Percentiles rank a stretch among this genome's conserved stretches.
Conservation (phyloP, 2,329 filamentous ascomycete genomes). For the Venturia asperata region DNA sequence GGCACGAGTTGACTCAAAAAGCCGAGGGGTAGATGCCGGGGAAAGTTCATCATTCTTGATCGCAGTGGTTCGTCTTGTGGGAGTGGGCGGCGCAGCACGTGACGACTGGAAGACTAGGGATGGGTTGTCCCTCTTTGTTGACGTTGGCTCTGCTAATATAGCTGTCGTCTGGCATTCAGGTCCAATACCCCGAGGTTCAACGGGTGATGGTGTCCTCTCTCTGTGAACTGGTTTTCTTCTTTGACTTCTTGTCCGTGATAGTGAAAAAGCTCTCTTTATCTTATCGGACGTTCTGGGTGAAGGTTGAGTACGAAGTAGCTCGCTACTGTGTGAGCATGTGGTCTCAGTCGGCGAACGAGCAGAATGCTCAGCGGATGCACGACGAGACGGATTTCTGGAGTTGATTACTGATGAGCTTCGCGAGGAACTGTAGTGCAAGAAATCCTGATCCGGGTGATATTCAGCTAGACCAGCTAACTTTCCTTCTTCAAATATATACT, state of each 20-base stretch:
- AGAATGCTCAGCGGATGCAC: conserved; percentile 1
- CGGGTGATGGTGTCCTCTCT: neutral
- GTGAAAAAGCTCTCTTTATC: conserved; percentile 14
- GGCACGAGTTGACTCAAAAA: neutral
- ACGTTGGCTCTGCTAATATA: neutral
- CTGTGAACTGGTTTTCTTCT: neutral
- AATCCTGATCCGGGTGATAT: conserved; percentile 7
- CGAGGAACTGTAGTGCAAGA: conserved; percentile 8
- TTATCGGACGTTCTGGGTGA: conserved; percentile 3
- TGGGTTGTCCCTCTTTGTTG: neutral
- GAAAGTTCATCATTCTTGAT: neutral
- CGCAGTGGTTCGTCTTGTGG: neutral
- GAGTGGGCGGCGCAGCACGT: neutral
- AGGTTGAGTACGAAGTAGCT: neutral
- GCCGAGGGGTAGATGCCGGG: neutral
- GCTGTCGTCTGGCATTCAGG: neutral
- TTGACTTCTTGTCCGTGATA: neutral
- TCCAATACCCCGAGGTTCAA: neutral
- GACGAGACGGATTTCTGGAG: neutral
- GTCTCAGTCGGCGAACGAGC: conserved; percentile 4
- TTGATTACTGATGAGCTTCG: neutral
- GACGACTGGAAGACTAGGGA: neutral
- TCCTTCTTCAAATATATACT: conserved; percentile 17
- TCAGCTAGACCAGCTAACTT: conserved; percentile 6
- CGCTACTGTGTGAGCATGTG: neutral